A percentile compares a stretch with the other conserved stretches of the same genome.
These are phyloP conservation scores for Clitopilus passeckerianus DNA, from an alignment of 768 basidiomycete species.

Conservation along the genomic window DNA sequence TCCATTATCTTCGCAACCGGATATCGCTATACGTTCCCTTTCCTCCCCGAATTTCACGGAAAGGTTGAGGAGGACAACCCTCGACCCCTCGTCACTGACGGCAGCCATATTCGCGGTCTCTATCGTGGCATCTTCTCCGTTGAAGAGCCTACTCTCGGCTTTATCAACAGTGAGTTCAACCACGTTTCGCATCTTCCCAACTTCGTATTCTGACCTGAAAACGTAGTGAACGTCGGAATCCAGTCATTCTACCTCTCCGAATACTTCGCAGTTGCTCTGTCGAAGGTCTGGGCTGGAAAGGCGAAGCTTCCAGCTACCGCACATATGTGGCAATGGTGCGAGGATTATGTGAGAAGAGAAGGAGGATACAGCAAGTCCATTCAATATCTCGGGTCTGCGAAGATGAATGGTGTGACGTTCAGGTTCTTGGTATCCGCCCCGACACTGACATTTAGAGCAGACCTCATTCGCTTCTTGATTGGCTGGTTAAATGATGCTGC, in stretches of 20 bases:
- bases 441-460: neutral
- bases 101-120: slow-evolving; percentile 32
- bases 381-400: slow-evolving; percentile 26
- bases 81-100: slow-evolving; percentile 34
- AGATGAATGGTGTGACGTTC: slow-evolving; percentile 17
- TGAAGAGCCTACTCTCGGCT: slow-evolving; percentile 37
- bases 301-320: slow-evolving; percentile 26
- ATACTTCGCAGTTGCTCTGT: slow-evolving; percentile 27
- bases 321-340: slow-evolving; percentile 27
- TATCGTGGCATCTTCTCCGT: slow-evolving; percentile 38
- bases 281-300: slow-evolving; percentile 30
- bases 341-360: slow-evolving; percentile 21
- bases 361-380: slow-evolving; percentile 32
- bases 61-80: slow-evolving; percentile 16
- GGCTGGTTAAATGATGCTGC: slow-evolving; percentile 37
- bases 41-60: slow-evolving; percentile 34
- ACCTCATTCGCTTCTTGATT: slow-evolving; percentile 24
- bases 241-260: slow-evolving; percentile 33
- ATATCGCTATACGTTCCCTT: slow-evolving; percentile 40
- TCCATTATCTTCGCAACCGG: slow-evolving; percentile 34
- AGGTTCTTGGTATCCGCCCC: too few relatives aligned
- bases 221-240: slow-evolving; percentile 31
- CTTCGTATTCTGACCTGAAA: neutral
- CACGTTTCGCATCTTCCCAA: neutral
- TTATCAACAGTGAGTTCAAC: slow-evolving; percentile 25